Evolutionary conservation across 1,139 yeast species (phyloP).

Genomic region (Maudiozyma humilis): DNA sequence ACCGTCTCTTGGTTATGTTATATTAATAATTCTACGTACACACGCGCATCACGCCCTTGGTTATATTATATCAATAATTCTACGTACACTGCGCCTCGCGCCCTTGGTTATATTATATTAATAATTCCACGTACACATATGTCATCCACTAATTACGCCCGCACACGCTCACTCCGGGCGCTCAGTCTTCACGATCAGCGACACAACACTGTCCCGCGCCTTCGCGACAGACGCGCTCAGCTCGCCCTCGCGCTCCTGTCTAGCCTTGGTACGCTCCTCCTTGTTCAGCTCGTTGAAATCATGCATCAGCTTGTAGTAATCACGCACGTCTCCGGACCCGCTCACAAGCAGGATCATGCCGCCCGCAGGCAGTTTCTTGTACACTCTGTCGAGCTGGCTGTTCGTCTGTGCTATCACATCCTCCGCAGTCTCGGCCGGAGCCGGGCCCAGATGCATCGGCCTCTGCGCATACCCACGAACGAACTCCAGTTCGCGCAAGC

Average conservation of each 20-base stretch:
- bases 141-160: too few species aligned
- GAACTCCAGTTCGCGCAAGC: conserved; percentile 53
- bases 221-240: conserved; percentile 39
- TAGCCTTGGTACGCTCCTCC: conserved; percentile 34
- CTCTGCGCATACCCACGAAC: conserved; percentile 27
- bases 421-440: conserved; percentile 7
- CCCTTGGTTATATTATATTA: too few species aligned
- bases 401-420: conserved; percentile 34
- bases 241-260: conserved; percentile 38
- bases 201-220: conserved; percentile 52
- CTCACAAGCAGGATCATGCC: conserved; percentile 56
- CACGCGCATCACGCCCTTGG: too few species aligned
- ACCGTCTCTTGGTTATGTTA: too few species aligned
- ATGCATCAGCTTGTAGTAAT: conserved; percentile 35
- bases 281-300: conserved; percentile 37
- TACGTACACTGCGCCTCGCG: too few species aligned
- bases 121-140: too few species aligned
- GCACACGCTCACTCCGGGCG: too few species aligned
- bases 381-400: conserved; percentile 41
- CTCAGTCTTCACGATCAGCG: conserved; percentile 12
- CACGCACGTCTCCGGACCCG: conserved; percentile 54
- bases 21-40: too few species aligned
- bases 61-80: too few species aligned
- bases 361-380: conserved; percentile 46
- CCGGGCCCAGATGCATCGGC: conserved; percentile 1